Conservation (phyloP, 2,329 filamentous ascomycete genomes). For the Teratosphaeria zuluensis region DNA sequence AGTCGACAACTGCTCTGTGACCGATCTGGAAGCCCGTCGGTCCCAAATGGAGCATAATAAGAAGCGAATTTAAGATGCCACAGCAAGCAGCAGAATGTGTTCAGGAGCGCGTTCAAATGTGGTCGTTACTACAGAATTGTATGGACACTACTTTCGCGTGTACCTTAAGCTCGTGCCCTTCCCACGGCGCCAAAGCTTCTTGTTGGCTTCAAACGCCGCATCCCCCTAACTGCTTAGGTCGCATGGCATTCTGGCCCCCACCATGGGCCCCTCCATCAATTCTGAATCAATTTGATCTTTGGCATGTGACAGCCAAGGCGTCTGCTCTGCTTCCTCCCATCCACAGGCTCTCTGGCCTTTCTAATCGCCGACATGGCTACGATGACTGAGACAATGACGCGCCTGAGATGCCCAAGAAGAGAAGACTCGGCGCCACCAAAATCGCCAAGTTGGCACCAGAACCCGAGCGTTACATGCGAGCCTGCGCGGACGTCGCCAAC, state of each 20-base stretch:
- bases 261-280: neutral
- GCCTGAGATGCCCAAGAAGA: constrained; percentile 52
- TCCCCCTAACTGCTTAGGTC: neutral
- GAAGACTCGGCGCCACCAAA: constrained; percentile 26
- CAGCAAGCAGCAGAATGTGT: neutral
- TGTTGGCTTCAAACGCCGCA: neutral
- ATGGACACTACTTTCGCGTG: neutral
- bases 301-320: neutral
- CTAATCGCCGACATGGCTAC: constrained; percentile 45
- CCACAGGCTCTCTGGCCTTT: neutral
- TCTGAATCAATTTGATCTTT: neutral
- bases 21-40: neutral
- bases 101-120: neutral
- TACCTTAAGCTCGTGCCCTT: neutral
- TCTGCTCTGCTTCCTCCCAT: neutral
- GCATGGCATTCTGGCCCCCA: neutral
- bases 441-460: constrained; percentile 68
- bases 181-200: neutral
- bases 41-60: neutral
- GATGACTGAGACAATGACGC: constrained; percentile 48
- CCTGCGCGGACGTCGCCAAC: constrained; percentile 91
- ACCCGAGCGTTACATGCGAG: constrained; percentile 87
- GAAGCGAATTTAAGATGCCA: neutral
- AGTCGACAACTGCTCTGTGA: neutral
- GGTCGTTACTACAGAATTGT: neutral